A percentile compares a stretch with the other conserved stretches of the same genome.
Conservation (phyloP, 2,329 filamentous ascomycete species). For the Stagonosporopsis cucurbitacearum region DNA sequence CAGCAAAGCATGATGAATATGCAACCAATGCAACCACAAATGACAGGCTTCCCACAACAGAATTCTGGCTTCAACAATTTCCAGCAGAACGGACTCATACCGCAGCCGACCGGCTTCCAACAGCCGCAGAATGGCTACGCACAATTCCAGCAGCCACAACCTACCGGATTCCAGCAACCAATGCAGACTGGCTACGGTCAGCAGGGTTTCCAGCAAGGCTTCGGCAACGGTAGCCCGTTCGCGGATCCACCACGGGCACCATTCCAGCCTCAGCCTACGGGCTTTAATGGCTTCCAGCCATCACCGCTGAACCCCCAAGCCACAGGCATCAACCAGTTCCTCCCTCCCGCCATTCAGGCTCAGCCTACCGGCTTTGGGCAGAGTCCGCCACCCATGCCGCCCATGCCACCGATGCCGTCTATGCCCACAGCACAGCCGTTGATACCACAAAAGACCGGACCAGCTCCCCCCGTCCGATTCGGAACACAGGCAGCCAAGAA, state of each 20-base stretch:
- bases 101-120: constrained; percentile 53
- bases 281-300: constrained; percentile 45
- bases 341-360: constrained; percentile 58
- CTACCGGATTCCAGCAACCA: constrained; percentile 50
- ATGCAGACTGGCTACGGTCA: constrained; percentile 55
- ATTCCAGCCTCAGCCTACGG: constrained; percentile 52
- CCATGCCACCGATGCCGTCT: constrained; percentile 56
- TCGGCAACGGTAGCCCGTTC: constrained; percentile 58
- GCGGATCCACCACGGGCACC: constrained; percentile 61
- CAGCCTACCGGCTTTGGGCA: constrained; percentile 61
- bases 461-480: constrained; percentile 86
- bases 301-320: constrained; percentile 58
- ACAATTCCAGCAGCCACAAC: constrained; percentile 55
- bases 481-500: constrained; percentile 78
- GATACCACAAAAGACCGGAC: constrained; percentile 80
- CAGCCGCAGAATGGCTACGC: constrained; percentile 51
- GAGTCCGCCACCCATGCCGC: constrained; percentile 64
- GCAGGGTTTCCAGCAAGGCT: constrained; percentile 46
- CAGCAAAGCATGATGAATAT: constrained; percentile 54
- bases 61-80: constrained; percentile 38
- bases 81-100: constrained; percentile 48
- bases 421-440: constrained; percentile 63
- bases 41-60: constrained; percentile 50
- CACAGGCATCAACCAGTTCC: constrained; percentile 60
- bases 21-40: constrained; percentile 46